Evolutionary conservation across 2,329 filamentous ascomycete species (phyloP), one percentile per base, ranked within the genome.

Genomic region (Chaetoscypha palmicola): DNA sequence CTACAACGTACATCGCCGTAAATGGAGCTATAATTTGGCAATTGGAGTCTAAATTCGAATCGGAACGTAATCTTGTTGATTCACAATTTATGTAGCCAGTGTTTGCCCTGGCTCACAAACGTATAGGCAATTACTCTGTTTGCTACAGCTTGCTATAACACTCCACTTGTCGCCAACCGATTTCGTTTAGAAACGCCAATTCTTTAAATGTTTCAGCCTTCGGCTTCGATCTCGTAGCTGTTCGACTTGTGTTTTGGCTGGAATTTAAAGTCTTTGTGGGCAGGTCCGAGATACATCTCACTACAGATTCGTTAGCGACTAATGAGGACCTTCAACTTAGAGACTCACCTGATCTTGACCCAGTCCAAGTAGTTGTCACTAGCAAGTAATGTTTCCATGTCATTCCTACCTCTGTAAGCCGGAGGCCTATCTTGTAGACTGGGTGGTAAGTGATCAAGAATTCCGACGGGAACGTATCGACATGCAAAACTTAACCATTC

Each of bases 161-260:
- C n/a, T n/a, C n/a, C n/a, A n/a, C n/a, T n/a, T n/a, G n/a, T n/a
- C n/a, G n/a, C n/a, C n/a, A n/a, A n/a, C n/a, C n/a, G n/a, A n/a
- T 14, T 9, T 12, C 28, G 11, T 4, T 31, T 34, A 3, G 4
- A 3, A 34, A 3, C 5, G 5, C 32, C 3, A 3, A 3, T 34
- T 17, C 9, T 16, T 3, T 4, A 24, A 2, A 23, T n/a, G 9
- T 31, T 20, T 55, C 40, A 83, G 38, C 83, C 83, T 60, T 87
- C 81, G 1, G 81, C 83, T 64, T 89, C 87, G 38, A 85, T 80
- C 57, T 90, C 85, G 61, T 95, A 95, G 41, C 82, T 78, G 62
- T 94, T 94, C 36, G 87, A 92, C 72, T 95, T 97, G 71, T 98
- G 92, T 73, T 98, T 98, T 2, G 92, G 92, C 68, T 91, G 81